Conservation (phyloP, 345 rosid species). For the Bruguiera gymnorhiza region DNA sequence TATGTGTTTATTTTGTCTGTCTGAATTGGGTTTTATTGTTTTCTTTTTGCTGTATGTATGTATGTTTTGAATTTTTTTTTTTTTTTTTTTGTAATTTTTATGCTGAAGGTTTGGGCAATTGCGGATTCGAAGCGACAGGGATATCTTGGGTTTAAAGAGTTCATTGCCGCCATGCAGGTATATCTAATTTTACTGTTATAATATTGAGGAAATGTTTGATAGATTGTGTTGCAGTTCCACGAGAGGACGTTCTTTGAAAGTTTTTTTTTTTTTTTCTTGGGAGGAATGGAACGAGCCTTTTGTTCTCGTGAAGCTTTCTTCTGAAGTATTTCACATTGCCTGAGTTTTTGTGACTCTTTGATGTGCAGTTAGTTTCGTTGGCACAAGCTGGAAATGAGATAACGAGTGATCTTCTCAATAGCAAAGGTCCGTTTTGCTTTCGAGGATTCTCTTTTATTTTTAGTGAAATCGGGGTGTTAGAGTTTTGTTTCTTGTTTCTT, state of each 20-base stretch:
- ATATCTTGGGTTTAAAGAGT: conserved; percentile 74
- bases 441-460: too few relatives aligned
- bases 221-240: too few relatives aligned
- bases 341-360: conserved; percentile 20
- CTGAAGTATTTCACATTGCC: not conserved
- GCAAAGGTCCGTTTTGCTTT: conserved; percentile 32
- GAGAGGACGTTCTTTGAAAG: too few relatives aligned
- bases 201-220: too few relatives aligned
- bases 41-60: not conserved
- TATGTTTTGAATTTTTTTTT: conserved; percentile 1
- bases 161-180: conserved; percentile 72
- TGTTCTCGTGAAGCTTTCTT: not conserved
- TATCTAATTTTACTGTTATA: too few relatives aligned
- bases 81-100: conserved; percentile 5
- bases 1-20: not conserved
- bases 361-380: conserved; percentile 66
- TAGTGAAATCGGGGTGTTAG: too few relatives aligned
- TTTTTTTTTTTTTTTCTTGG: too few relatives aligned
- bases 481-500: too few relatives aligned
- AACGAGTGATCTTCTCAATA: conserved; percentile 47
- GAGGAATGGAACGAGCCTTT: not conserved
- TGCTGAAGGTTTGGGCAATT: conserved; percentile 81
- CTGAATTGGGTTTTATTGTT: not conserved
- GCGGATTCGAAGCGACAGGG: conserved; percentile 89
- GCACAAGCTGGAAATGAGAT: conserved; percentile 66